Conservation (phyloP, 768 basidiomycete genomes). For the Termitomyces sp. region DNA sequence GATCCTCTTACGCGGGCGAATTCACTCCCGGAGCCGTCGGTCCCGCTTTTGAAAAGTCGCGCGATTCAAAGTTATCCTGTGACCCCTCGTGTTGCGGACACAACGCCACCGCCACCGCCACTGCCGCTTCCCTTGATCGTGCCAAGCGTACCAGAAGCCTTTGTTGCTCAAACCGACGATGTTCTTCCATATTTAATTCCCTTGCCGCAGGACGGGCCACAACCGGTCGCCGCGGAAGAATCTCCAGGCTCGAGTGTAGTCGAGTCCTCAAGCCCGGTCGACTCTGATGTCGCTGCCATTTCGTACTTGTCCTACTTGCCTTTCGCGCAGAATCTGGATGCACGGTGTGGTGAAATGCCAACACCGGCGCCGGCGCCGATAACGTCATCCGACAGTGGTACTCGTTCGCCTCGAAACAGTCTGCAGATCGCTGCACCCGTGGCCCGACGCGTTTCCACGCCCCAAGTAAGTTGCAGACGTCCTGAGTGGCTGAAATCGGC, state of each 20-base stretch:
- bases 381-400: background rate
- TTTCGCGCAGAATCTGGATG: background rate
- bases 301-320: background rate
- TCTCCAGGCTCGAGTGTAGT: background rate
- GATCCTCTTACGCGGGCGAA: background rate
- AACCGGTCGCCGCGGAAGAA: background rate
- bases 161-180: background rate
- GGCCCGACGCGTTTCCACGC: background rate
- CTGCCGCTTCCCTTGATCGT: background rate
- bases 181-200: background rate
- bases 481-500: slow-evolving; percentile 1
- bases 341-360: background rate
- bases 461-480: slow-evolving; percentile 1
- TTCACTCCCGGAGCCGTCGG: background rate
- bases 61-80: background rate
- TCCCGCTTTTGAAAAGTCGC: background rate
- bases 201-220: background rate
- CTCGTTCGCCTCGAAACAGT: background rate
- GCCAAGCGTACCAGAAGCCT: background rate
- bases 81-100: background rate
- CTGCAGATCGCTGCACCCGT: background rate
- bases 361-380: background rate
- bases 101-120: background rate
- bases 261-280: background rate
- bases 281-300: background rate